Base-by-base conservation (phyloP, 768 basidiomycete genomes). In the Fomitopsis pulvina region DNA sequence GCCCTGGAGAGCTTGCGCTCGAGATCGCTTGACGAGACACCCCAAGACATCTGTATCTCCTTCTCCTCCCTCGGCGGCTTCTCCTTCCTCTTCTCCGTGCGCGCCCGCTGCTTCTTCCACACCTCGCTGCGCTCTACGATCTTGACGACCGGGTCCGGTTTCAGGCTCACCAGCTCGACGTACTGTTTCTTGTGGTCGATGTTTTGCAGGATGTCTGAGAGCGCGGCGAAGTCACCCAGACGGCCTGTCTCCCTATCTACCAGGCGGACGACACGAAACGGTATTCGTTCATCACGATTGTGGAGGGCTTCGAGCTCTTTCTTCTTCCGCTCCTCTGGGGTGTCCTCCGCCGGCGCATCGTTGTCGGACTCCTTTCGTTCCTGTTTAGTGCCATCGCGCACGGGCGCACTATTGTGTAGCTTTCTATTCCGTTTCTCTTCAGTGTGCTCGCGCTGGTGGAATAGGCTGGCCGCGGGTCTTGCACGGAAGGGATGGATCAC, bases 41-140 rank as follows among this genome's bases (percentile, higher is more conserved):
- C 72, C 85, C 87, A 92, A 11, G 81, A 79, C 41, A 92, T 60
- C 65, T 86, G 83, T 4, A 88, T 69, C 68, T 87, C 83, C 68
- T 89, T 90, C 47, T 68, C 60, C 54, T 66, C 67, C 52, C 60
- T 61, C 21, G 60, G 55, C 9, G 49, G 58, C 40, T 57, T 55
- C 43, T 57, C 68, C 54, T 70, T 71, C 45, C 63, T 66, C 54
- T 69, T 68, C 38, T 62, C 63, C 50, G 67, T 64, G 44, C 64
- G 56, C 48, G 68, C 64, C 52, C 66, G 69, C 18, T 68, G 61
- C 53, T 69, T 70, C 32, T 65, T 66, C 50, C 68, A 69, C 32
- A 68, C 65, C 28, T 67, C 72, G 52, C 71, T 70, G 51, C 71
- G 72, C 57, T 78, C 66, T 25, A 81, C 57, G 24, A 87, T 61